A percentile compares a stretch with the other conserved stretches of the same genome.
Conservation (phyloP, 441 rosid species). For the Flueggea neowawraea region DNA sequence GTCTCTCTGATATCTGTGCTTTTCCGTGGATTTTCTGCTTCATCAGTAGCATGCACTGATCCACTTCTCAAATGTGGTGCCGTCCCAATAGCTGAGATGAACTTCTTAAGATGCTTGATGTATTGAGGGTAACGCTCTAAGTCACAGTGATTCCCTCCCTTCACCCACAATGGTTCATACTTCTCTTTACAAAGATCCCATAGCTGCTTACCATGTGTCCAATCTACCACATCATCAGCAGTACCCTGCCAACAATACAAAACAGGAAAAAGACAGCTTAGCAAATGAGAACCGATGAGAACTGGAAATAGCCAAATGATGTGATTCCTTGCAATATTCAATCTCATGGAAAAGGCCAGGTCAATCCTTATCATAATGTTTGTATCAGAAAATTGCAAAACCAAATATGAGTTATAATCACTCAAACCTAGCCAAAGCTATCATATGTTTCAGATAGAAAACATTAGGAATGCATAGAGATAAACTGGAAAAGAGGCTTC, state of each 20-base stretch:
- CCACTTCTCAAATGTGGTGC: constrained; percentile 34
- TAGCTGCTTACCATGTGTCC: constrained; percentile 89
- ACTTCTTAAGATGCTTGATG: constrained; percentile 83
- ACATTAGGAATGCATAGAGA: no score
- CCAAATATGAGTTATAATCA: no score
- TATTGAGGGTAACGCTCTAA: constrained; percentile 84
- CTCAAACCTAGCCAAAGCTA: no score
- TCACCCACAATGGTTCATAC: constrained; percentile 89
- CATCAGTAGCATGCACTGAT: constrained; percentile 30
- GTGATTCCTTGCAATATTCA: neutral
- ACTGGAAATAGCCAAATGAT: constrained; percentile 1
- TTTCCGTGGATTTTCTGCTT: constrained; percentile 41
- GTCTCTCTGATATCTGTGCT: constrained; percentile 69
- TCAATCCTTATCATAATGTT: no score
- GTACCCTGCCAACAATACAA: constrained; percentile 60
- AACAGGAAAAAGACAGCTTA: neutral
- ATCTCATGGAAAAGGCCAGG: no score
- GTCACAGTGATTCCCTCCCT: constrained; percentile 93
- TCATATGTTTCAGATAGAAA: no score
- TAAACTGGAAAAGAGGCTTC: no score
- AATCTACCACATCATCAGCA: constrained; percentile 86
- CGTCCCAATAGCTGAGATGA: constrained; percentile 72
- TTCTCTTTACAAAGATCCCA: constrained; percentile 90
- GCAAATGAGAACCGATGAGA: constrained; percentile 3
- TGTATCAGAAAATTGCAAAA: no score